These are phyloP conservation scores for Fusarium fracticaudum DNA, from an alignment of 2,329 filamentous ascomycete genomes.

Conservation along the genomic window DNA sequence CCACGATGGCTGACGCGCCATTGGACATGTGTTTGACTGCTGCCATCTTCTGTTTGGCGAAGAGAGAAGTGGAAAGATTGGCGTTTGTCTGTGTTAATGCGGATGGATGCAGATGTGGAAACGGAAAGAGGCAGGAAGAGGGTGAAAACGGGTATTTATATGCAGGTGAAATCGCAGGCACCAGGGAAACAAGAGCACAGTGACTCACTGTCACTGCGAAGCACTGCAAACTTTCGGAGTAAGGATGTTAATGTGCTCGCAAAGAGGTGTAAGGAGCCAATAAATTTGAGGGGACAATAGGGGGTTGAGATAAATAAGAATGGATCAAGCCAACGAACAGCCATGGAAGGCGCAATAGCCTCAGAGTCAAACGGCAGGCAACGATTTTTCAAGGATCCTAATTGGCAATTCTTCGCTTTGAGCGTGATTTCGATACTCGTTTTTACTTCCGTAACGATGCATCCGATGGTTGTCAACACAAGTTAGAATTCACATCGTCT, in stretches of 20 bases:
- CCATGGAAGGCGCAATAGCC: neutral
- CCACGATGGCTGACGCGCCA: neutral
- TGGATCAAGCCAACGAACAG: neutral
- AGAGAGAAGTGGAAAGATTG: neutral
- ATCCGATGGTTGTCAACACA: neutral
- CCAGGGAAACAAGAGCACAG: neutral
- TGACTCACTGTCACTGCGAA: neutral
- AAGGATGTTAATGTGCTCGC: neutral
- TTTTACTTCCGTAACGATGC: neutral
- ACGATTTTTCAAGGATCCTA: neutral
- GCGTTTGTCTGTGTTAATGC: neutral
- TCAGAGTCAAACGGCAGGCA: neutral
- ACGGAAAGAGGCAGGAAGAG: neutral
- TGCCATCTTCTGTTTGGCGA: neutral
- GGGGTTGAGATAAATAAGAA: neutral
- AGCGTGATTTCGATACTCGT: neutral
- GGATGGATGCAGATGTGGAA: neutral
- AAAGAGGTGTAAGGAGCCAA: neutral
- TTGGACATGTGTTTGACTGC: neutral
- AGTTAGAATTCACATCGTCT: neutral
- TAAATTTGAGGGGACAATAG: neutral
- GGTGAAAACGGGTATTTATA: neutral
- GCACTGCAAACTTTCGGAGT: neutral
- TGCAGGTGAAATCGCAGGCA: neutral
- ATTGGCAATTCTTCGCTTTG: neutral